Evolutionary conservation across 495 filamentous ascomycete genomes (phyloP), one percentile per base, ranked within the genome.

Genomic region (Amphirosellinia nigrospora): DNA sequence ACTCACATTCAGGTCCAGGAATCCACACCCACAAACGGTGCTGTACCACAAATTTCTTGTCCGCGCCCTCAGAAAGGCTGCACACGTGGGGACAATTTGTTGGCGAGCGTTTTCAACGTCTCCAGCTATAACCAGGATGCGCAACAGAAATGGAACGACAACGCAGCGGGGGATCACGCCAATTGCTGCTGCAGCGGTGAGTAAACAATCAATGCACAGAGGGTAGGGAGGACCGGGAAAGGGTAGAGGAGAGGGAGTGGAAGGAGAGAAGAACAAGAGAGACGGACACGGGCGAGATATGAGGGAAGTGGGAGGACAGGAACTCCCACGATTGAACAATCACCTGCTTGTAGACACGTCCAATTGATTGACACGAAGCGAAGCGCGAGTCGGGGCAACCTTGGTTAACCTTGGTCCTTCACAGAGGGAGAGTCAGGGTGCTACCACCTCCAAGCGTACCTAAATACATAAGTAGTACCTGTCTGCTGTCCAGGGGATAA

Each of bases 1-100:
- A 73, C 77, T 76, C 79, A 80, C 74, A 74, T 79, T 77, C 76
- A 76, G 70, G 72, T 64, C 73, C 78, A 78, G 69, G 69, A 71
- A 71, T 71, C 69, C 69, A 71, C 68, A 69, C 68, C 60, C 50
- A 70, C 62, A 66, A 66, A 66, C 62, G 63, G 62, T 48, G 52
- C 69, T 36, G 69, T 71, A 71, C 69, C 69, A 71, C 69, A 71
- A 71, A 71, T 66, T 64, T 71, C 66, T 63, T 64, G 46, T 58
- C 34, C 69, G 69, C 60, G 68, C 69, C 69, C 62, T 71, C 69
- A 66, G 62, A 58, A 64, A 71, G 69, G 69, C 69, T 71, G 69
- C 69, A 71, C 69, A 71, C 69, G 69, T 71, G 69, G 69, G 69
- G 69, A 71, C 69, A 70, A 55, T 70, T 66, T 71, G 63, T 71